These are phyloP conservation scores for Marasmius oreades DNA, from an alignment of 1,284 basidiomycete species.

Conservation along the genomic window DNA sequence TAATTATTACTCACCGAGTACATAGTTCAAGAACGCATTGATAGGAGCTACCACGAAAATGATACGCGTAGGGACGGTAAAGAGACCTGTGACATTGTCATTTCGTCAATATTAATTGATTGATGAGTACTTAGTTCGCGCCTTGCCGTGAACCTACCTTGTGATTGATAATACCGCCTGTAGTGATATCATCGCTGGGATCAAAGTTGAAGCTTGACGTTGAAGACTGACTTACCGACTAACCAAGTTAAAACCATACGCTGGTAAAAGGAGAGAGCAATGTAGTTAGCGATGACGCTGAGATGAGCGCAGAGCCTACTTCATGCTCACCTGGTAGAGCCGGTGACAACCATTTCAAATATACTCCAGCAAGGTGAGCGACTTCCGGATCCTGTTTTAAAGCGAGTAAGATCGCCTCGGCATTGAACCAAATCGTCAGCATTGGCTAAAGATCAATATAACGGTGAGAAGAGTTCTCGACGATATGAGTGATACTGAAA, in stretches of 20 bases:
- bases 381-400: slow-evolving; percentile 88
- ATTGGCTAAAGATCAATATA: slow-evolving; percentile 52
- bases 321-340: slow-evolving; percentile 65
- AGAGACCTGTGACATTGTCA: slow-evolving; percentile 51
- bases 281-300: not conserved
- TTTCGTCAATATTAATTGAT: slow-evolving; percentile 6
- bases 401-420: slow-evolving; percentile 73
- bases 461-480: not conserved
- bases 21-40: slow-evolving; percentile 81
- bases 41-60: slow-evolving; percentile 83
- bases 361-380: slow-evolving; percentile 72
- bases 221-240: slow-evolving; percentile 47
- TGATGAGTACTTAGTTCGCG: slow-evolving; percentile 1
- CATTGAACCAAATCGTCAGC: slow-evolving; percentile 73
- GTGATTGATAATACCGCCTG: slow-evolving; percentile 87
- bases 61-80: slow-evolving; percentile 84
- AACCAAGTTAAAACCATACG: slow-evolving; percentile 76
- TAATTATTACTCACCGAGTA: slow-evolving; percentile 55
- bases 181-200: slow-evolving; percentile 6
- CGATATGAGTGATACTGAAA: slow-evolving; percentile 11
- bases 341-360: slow-evolving; percentile 74
- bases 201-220: slow-evolving; percentile 2
- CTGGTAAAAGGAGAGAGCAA: slow-evolving; percentile 28
- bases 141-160: slow-evolving; percentile 42
- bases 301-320: slow-evolving; percentile 4